Evolutionary conservation across 768 basidiomycete genomes (phyloP).

Genomic region (Hebeloma cylindrosporum): DNA sequence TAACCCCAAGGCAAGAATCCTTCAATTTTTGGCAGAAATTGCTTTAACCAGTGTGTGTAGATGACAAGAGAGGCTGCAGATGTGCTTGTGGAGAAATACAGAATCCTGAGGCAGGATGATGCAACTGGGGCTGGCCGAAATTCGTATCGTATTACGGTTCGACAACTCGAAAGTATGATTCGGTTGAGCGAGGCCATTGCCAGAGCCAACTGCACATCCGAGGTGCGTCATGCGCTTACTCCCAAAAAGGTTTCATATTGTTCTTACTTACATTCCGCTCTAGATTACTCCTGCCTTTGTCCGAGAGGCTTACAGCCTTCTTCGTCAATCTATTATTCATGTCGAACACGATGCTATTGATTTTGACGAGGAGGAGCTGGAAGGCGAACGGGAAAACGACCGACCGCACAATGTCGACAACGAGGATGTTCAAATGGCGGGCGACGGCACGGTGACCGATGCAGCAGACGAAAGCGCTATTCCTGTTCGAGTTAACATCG

Average conservation of each 20-base stretch:
- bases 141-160: conserved; percentile 96
- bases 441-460: conserved; percentile 48
- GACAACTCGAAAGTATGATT: conserved; percentile 98
- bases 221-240: conserved; percentile 48
- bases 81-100: conserved; percentile 93
- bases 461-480: conserved; percentile 52
- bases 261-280: background rate
- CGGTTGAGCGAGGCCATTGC: conserved; percentile 97
- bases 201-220: conserved; percentile 92
- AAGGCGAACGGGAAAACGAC: conserved; percentile 49
- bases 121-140: conserved; percentile 84
- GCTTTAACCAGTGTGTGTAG: conserved; percentile 39
- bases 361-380: conserved; percentile 88
- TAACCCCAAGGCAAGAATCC: conserved; percentile 79
- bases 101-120: conserved; percentile 90
- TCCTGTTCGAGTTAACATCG: conserved; percentile 33
- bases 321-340: conserved; percentile 97
- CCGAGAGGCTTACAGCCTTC: conserved; percentile 89
- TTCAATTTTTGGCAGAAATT: conserved; percentile 4
- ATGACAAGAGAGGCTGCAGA: conserved; percentile 92
- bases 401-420: conserved; percentile 33
- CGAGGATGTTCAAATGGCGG: conserved; percentile 62
- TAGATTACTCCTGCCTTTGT: conserved; percentile 94
- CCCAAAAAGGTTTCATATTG: background rate
- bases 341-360: conserved; percentile 99